A percentile compares a stretch with the other conserved stretches of the same genome.
These are phyloP conservation scores for Hygrocybe punicea DNA, from an alignment of 768 basidiomycete genomes.

Conservation along the genomic window DNA sequence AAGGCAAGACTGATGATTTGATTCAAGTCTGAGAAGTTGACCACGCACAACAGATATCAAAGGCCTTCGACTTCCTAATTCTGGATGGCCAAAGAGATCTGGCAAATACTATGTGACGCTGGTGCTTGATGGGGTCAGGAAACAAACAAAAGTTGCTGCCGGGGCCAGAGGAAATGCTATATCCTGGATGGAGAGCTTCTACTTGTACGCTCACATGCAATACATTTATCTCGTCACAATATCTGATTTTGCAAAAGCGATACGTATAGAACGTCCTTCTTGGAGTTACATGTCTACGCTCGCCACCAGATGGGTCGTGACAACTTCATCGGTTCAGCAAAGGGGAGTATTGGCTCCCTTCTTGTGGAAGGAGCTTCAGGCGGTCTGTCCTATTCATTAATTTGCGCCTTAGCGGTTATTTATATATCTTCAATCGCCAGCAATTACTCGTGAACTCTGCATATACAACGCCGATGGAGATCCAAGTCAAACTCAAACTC, in stretches of 20 bases:
- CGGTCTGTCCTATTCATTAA: not conserved
- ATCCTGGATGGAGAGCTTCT: constrained; percentile 1
- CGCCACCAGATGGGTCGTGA: not conserved
- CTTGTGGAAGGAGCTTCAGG: not conserved
- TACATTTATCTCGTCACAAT: not conserved
- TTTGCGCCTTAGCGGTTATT: not conserved
- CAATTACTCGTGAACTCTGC: no score
- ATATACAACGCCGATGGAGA: no score
- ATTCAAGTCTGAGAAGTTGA: no score
- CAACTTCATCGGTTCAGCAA: not conserved
- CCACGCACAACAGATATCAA: not conserved
- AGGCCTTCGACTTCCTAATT: constrained; percentile 1
- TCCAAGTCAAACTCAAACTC: no score
- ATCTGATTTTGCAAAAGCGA: not conserved
- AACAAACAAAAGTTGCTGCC: not conserved
- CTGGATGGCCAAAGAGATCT: not conserved
- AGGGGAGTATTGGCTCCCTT: not conserved
- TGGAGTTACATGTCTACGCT: not conserved
- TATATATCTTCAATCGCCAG: no score
- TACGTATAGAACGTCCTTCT: not conserved
- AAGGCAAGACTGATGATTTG: no score
- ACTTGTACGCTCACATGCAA: constrained; percentile 1
- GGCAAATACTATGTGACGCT: constrained; percentile 4
- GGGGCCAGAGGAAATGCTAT: not conserved
- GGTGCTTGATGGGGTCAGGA: not conserved